Base-by-base conservation (phyloP, 2,329 filamentous ascomycete species). In the Fusarium subglutinans region DNA sequence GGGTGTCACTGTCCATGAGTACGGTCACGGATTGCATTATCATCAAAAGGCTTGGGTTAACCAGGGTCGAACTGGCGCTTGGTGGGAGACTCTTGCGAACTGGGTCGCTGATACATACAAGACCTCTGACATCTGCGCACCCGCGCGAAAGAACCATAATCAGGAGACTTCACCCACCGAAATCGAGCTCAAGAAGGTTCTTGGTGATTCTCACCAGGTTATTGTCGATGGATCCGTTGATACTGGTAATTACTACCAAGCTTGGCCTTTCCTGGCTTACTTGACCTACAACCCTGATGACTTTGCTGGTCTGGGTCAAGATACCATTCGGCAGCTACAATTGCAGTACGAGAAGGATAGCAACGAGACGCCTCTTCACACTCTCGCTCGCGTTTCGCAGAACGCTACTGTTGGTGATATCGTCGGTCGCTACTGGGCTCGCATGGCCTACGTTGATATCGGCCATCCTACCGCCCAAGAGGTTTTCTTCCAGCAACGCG, bases 381-480 rank as follows among this genome's bases (percentile, higher is more conserved):
- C 83, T 5, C 80, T 88, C 4, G 79, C 83, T 24, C 82, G 85
- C 26, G 77, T 87, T 1, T 80, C 82, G 5, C 64, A 70, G 13
- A 77, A 75, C 38, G 66, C 79, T 28, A 78, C 77, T 24, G 79
- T 82, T 22, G 83, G 84, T 26, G 81, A 83, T 18, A 80, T 88
- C 14, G 83, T 88, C 13, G 86, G 82, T 7, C 79, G 81, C 22
- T 88, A 88, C 79, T 88, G 86, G 86, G 86, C 86, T 5, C 83
- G 83, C 66, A 88, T 88, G 87, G 86, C 86, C 9, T 87, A 84
- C 69, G 85, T 85, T 17, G 86, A 88, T 48, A 86, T 88, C 38
- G 85, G 84, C 18, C 84, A 88, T 72, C 66, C 80, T 2, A 81
- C 81, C 13, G 84, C 84, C 2, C 81, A 83, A 26, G 74, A 81